Conservation (phyloP, 352 stramenopile species). For the Phytophthora boehmeriae region DNA sequence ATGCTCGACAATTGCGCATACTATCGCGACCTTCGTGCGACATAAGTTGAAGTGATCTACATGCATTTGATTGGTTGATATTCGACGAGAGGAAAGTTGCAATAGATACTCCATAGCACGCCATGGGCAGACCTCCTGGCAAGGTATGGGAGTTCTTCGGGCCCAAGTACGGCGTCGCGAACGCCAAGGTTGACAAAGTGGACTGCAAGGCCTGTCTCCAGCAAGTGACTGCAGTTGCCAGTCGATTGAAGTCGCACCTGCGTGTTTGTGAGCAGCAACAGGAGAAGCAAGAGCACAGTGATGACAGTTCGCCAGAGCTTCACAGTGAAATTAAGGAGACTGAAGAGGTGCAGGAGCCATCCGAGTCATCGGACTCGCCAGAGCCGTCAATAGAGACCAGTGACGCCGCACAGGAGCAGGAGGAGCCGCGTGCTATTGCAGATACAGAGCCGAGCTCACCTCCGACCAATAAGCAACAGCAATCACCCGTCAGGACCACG, state of each 20-base stretch:
- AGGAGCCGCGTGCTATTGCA: too few relatives aligned
- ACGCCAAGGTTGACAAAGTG: constrained; percentile 65
- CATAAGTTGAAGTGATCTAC: too few relatives aligned
- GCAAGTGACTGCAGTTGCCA: constrained; percentile 62
- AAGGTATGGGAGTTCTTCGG: constrained; percentile 79
- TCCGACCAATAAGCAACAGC: constrained; percentile 30
- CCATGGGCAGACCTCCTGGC: constrained; percentile 65
- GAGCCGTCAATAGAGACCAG: constrained; percentile 6
- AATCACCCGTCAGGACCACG: constrained; percentile 4
- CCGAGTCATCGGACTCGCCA: too few relatives aligned
- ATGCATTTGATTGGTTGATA: too few relatives aligned
- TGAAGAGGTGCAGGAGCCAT: too few relatives aligned
- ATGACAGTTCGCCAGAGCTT: constrained; percentile 1
- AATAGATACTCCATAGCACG: too few relatives aligned
- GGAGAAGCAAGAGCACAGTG: constrained; percentile 1
- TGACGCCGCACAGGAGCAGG: neutral
- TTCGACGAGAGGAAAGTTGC: too few relatives aligned
- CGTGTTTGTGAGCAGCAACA: constrained; percentile 40
- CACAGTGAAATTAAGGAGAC: constrained; percentile 3
- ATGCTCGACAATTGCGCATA: too few relatives aligned
- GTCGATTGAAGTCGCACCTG: constrained; percentile 71
- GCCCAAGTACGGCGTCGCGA: constrained; percentile 52
- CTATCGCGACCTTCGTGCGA: too few relatives aligned
- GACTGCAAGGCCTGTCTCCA: constrained; percentile 71
- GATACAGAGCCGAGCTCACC: constrained; percentile 10